Conservation (phyloP, 2,329 filamentous ascomycete species). For the Parascedosporium putredinis region DNA sequence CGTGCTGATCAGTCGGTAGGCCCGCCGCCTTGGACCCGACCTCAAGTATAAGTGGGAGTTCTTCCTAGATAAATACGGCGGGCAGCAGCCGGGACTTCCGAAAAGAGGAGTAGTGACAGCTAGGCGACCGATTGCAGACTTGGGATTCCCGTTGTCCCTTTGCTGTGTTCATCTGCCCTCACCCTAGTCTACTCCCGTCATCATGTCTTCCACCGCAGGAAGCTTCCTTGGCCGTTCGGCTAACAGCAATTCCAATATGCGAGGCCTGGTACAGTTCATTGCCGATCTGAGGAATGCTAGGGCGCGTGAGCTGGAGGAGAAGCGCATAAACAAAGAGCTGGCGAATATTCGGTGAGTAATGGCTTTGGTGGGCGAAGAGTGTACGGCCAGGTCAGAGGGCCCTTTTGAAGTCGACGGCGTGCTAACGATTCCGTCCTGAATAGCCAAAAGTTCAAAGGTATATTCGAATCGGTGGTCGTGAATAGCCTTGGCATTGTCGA, state of each 20-base stretch:
- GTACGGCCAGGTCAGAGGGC: too few relatives aligned
- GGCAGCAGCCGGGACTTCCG: too few relatives aligned
- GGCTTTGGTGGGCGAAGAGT: neutral
- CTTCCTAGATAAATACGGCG: neutral
- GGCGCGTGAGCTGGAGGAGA: conserved; percentile 92
- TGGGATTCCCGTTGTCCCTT: too few relatives aligned
- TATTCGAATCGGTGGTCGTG: too few relatives aligned
- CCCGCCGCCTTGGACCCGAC: too few relatives aligned
- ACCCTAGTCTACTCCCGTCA: too few relatives aligned
- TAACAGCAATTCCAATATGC: conserved; percentile 58
- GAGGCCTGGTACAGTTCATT: conserved; percentile 93
- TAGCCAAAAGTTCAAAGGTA: conserved; percentile 92
- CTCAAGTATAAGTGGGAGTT: neutral
- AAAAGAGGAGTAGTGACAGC: too few relatives aligned
- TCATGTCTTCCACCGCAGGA: conserved; percentile 45
- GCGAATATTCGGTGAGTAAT: conserved; percentile 74
- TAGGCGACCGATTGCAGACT: too few relatives aligned
- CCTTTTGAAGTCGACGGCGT: too few relatives aligned
- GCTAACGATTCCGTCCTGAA: conserved; percentile 6
- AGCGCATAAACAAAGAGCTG: conserved; percentile 98
- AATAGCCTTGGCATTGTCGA: too few relatives aligned
- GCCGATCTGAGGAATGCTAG: conserved; percentile 90
- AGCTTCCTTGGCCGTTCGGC: conserved; percentile 58
- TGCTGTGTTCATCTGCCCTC: too few relatives aligned
- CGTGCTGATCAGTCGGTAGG: too few relatives aligned